These are phyloP conservation scores for Pythium rishiriense DNA, from an alignment of 352 stramenopile species.

Conservation along the genomic window DNA sequence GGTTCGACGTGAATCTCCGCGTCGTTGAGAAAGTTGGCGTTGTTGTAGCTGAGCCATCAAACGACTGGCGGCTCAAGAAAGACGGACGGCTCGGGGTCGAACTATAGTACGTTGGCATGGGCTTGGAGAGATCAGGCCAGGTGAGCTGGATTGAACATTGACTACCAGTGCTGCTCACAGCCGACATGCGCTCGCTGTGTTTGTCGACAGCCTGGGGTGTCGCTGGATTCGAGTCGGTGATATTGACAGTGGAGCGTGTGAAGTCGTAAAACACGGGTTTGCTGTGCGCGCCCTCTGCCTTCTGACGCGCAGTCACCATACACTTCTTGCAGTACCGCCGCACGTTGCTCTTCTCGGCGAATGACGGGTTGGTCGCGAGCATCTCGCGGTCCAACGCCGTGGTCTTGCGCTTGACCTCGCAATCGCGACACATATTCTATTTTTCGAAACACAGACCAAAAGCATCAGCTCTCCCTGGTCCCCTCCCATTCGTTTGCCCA, in stretches of 20 bases:
- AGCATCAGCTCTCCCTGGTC: neutral
- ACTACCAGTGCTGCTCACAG: constrained; percentile 48
- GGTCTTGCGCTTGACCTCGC: constrained; percentile 51
- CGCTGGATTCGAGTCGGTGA: constrained; percentile 32
- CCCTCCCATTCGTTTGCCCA: neutral
- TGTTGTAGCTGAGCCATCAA: constrained; percentile 5
- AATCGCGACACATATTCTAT: constrained; percentile 70
- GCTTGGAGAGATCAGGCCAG: constrained; percentile 23
- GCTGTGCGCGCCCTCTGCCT: constrained; percentile 35
- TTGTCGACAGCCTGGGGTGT: constrained; percentile 28
- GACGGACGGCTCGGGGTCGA: constrained; percentile 3
- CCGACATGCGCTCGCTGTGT: constrained; percentile 44
- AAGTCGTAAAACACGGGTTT: constrained; percentile 41
- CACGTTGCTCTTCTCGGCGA: constrained; percentile 36
- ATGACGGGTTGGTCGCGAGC: constrained; percentile 35
- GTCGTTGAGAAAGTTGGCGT: constrained; percentile 15
- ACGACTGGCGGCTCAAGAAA: constrained; percentile 11
- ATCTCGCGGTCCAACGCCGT: constrained; percentile 49
- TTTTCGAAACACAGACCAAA: constrained; percentile 4
- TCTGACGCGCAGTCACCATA: constrained; percentile 43
- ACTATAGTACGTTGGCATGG: constrained; percentile 1
- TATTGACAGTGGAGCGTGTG: constrained; percentile 24
- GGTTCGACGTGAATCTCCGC: constrained; percentile 11
- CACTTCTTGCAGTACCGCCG: constrained; percentile 64
- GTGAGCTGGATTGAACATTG: constrained; percentile 32